A percentile compares a stretch with the other conserved stretches of the same genome.
Conservation (phyloP, 202 grass and related monocot genomes). For the Carex sylvatica region DNA sequence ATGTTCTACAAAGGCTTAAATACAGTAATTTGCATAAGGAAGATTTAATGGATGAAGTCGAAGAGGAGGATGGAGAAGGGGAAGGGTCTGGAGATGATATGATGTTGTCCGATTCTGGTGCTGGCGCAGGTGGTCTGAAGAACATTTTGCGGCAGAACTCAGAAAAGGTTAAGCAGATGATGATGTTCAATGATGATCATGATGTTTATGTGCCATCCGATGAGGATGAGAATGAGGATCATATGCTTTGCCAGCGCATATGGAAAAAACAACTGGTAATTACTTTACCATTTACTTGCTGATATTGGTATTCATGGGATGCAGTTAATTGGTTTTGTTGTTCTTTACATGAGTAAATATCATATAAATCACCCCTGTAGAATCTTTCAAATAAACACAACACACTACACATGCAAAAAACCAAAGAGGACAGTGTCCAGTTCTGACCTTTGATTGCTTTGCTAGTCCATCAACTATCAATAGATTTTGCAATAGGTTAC, state of each 20-base stretch:
- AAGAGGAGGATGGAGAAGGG: slow-evolving; percentile 46
- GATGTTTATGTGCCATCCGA: slow-evolving; percentile 79
- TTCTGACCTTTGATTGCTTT: not conserved
- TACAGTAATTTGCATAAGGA: slow-evolving; percentile 51
- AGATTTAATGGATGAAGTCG: slow-evolving; percentile 51
- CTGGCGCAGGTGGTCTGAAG: slow-evolving; percentile 11
- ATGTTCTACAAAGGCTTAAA: slow-evolving; percentile 74
- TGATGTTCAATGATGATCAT: slow-evolving; percentile 81
- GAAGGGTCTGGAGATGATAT: slow-evolving; percentile 49
- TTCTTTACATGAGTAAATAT: not conserved
- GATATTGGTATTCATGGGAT: not conserved
- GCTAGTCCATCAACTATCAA: not conserved
- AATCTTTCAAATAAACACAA: not conserved
- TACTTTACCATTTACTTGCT: slow-evolving; percentile 3
- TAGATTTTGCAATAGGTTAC: not conserved
- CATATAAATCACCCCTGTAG: not conserved
- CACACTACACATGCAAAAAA: not conserved
- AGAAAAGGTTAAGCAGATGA: slow-evolving; percentile 85
- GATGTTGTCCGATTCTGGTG: slow-evolving; percentile 19
- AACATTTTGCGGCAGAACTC: slow-evolving; percentile 55
- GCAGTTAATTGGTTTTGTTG: not conserved
- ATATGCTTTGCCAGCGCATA: slow-evolving; percentile 56
- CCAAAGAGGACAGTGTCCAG: not conserved
- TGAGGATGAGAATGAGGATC: slow-evolving; percentile 80
- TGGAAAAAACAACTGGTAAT: slow-evolving; percentile 60